These are phyloP conservation scores for Penicillium cosmopolitanum DNA, from an alignment of 495 filamentous ascomycete species.

Conservation along the genomic window DNA sequence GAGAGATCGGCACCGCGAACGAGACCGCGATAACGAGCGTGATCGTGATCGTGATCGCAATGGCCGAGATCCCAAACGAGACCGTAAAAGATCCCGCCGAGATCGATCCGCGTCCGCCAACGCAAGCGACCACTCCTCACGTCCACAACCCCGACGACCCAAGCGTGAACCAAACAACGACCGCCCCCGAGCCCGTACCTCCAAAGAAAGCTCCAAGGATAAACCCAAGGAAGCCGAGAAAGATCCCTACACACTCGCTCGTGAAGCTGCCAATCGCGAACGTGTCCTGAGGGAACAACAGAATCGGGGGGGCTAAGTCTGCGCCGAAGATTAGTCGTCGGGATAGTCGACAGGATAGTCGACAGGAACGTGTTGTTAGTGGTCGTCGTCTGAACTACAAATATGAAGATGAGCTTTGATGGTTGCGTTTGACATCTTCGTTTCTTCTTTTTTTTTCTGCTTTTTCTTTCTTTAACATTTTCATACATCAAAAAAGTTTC, in stretches of 20 bases:
- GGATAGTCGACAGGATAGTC: constrained; percentile 58
- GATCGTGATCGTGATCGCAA: too few species aligned
- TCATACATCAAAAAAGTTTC: too few species aligned
- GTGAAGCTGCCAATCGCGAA: constrained; percentile 76
- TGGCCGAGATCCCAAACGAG: constrained; percentile 52
- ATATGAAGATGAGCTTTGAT: constrained; percentile 58
- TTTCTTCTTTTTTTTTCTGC: not conserved
- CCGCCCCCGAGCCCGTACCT: constrained; percentile 18
- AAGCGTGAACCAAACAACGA: constrained; percentile 40
- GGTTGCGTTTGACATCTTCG: not conserved
- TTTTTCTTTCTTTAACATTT: too few species aligned
- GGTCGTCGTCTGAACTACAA: constrained; percentile 58
- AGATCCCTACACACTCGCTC: constrained; percentile 76
- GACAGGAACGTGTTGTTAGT: constrained; percentile 50
- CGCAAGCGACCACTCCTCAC: constrained; percentile 38
- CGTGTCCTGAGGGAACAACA: constrained; percentile 78
- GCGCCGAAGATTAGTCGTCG: constrained; percentile 39
- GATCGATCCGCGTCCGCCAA: constrained; percentile 51
- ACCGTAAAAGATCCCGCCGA: constrained; percentile 59
- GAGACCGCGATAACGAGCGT: constrained; percentile 42
- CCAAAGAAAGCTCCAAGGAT: constrained; percentile 15
- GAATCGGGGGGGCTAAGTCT: constrained; percentile 62
- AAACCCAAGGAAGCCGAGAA: constrained; percentile 22
- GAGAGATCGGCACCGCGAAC: constrained; percentile 42
- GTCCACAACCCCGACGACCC: constrained; percentile 46